Evolutionary conservation across 148 eudicot genomes (phyloP).

Genomic region (Cornus kousa): DNA sequence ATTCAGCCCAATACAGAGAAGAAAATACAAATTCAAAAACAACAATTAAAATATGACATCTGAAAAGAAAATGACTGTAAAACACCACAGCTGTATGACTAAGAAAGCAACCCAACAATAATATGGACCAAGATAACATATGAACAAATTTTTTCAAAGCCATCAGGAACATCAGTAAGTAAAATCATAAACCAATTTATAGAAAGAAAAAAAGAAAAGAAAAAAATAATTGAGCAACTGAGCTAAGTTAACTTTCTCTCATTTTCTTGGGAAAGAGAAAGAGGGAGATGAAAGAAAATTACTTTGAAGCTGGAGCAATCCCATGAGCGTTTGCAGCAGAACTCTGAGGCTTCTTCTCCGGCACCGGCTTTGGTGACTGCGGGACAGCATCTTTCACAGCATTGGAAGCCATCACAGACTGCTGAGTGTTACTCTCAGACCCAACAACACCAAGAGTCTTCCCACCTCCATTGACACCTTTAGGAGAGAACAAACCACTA

Average conservation of each 20-base stretch:
- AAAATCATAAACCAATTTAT: too few relatives aligned
- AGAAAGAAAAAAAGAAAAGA: neutral
- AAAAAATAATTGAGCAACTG: neutral
- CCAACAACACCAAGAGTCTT: neutral
- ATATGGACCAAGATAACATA: neutral
- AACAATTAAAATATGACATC: neutral
- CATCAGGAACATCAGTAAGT: constrained; percentile 3
- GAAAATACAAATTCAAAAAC: neutral
- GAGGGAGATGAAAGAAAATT: constrained; percentile 7
- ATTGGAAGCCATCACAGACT: constrained; percentile 10
- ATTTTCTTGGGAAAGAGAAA: neutral
- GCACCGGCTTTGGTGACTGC: constrained; percentile 9
- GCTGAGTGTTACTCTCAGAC: constrained; percentile 8
- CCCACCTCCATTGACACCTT: constrained; percentile 17
- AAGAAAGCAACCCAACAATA: neutral
- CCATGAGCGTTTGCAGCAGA: constrained; percentile 30
- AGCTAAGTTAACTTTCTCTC: neutral
- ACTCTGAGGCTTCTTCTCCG: constrained; percentile 35
- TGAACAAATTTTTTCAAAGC: neutral
- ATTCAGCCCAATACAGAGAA: neutral
- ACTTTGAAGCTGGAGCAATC: constrained; percentile 41
- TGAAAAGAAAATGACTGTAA: constrained; percentile 1
- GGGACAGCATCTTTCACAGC: constrained; percentile 22
- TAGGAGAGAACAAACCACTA: constrained; percentile 23
- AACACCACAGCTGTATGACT: neutral